Evolutionary conservation across 208 protist species (phyloP).

Genomic region (Trypanosoma platydactyli): DNA sequence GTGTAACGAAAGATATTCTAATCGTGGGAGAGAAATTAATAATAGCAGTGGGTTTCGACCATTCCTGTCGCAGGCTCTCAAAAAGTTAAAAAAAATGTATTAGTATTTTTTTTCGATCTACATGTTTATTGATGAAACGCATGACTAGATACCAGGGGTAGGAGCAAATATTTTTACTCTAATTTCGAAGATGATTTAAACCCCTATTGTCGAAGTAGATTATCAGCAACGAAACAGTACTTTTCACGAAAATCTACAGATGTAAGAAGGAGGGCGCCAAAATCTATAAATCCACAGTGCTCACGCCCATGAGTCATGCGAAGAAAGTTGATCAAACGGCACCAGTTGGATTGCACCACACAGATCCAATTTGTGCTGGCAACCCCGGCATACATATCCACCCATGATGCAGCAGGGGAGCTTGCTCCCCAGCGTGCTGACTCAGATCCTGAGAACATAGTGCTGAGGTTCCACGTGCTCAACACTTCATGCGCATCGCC

Average conservation of each 20-base stretch:
- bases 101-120: too few species aligned
- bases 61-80: too few species aligned
- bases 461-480: constrained; percentile 31
- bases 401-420: constrained; percentile 28
- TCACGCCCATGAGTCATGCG: constrained; percentile 34
- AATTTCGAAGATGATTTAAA: too few species aligned
- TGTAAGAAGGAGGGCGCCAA: constrained; percentile 25
- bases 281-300: constrained; percentile 33
- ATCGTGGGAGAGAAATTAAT: too few species aligned
- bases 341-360: constrained; percentile 40
- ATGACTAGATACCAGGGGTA: too few species aligned
- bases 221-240: constrained; percentile 37
- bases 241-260: constrained; percentile 10
- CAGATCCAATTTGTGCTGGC: constrained; percentile 32
- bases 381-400: constrained; percentile 36
- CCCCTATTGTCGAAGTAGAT: too few species aligned
- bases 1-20: too few species aligned
- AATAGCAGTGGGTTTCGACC: too few species aligned
- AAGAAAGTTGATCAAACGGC: constrained; percentile 36
- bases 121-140: too few species aligned
- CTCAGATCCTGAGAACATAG: constrained; percentile 12
- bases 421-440: constrained; percentile 31
- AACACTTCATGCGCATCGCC: constrained; percentile 1
- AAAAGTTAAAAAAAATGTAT: too few species aligned
- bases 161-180: too few species aligned